These are phyloP conservation scores for Candida qinlingensis DNA, from an alignment of 805 yeast species.

Conservation along the genomic window DNA sequence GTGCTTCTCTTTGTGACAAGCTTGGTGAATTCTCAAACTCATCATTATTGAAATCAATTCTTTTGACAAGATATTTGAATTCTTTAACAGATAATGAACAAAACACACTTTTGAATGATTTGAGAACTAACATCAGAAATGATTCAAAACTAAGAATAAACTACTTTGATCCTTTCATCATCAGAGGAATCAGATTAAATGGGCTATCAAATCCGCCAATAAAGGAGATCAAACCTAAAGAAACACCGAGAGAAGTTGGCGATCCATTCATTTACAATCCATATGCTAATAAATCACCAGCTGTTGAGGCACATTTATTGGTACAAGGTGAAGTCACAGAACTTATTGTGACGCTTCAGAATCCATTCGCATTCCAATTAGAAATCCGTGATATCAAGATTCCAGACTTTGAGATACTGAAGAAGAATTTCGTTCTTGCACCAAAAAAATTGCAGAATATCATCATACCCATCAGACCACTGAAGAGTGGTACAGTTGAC, in stretches of 20 bases:
- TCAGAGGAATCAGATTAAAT: conserved; percentile 43
- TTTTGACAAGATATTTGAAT: conserved; percentile 51
- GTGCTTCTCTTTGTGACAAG: conserved; percentile 49
- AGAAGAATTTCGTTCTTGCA: conserved; percentile 29
- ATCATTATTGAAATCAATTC: conserved; percentile 43
- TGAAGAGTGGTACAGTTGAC: conserved; percentile 40
- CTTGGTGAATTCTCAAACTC: conserved; percentile 41
- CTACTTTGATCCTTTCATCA: conserved; percentile 73
- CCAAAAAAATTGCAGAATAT: conserved; percentile 35
- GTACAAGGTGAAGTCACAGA: conserved; percentile 63
- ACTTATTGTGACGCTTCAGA: conserved; percentile 55
- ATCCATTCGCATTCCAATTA: conserved; percentile 75
- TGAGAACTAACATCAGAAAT: conserved; percentile 27
- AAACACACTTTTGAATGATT: conserved; percentile 28
- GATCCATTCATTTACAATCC: conserved; percentile 59
- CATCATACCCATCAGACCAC: conserved; percentile 42
- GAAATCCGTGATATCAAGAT: conserved; percentile 47
- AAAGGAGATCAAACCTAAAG: conserved; percentile 10
- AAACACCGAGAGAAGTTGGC: conserved; percentile 9
- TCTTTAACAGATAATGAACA: conserved; percentile 59
- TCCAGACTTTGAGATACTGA: conserved; percentile 25
- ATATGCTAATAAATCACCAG: conserved; percentile 23
- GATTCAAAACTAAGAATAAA: conserved; percentile 23
- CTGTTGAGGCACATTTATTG: conserved; percentile 27
- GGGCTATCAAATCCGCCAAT: conserved; percentile 23